Evolutionary conservation across 306 rosid genomes (phyloP).

Genomic region (Fragaria nilgerrensis): DNA sequence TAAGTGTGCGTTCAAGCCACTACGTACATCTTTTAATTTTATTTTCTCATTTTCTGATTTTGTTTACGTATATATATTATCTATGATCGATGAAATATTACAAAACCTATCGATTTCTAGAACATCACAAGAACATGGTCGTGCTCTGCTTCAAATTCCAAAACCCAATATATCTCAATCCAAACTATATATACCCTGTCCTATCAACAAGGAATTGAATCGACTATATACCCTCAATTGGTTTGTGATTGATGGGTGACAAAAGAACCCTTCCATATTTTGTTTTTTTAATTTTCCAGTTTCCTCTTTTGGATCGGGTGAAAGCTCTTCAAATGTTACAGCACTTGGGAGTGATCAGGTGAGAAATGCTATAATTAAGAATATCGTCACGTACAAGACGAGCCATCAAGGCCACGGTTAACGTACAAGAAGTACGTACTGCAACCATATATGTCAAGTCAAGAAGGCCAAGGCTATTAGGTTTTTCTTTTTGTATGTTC

Average conservation of each 20-base stretch:
- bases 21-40: neutral
- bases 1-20: constrained; percentile 23
- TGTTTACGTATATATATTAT: neutral
- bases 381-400: neutral
- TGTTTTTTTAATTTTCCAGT: neutral
- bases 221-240: neutral
- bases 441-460: neutral
- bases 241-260: too few species aligned
- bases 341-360: neutral
- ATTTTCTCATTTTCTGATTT: neutral
- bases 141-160: neutral
- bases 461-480: neutral
- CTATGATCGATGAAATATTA: neutral
- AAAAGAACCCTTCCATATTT: too few species aligned
- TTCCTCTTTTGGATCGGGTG: neutral
- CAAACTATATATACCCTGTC: neutral
- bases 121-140: neutral
- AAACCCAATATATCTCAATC: neutral
- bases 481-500: neutral
- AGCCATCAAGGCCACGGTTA: neutral
- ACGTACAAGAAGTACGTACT: neutral
- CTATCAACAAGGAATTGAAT: neutral
- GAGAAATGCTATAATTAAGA: neutral
- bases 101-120: neutral
- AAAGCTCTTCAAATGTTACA: neutral